Evolutionary conservation across 2,329 filamentous ascomycete species (phyloP).

Genomic region (Botryotinia calthae): DNA sequence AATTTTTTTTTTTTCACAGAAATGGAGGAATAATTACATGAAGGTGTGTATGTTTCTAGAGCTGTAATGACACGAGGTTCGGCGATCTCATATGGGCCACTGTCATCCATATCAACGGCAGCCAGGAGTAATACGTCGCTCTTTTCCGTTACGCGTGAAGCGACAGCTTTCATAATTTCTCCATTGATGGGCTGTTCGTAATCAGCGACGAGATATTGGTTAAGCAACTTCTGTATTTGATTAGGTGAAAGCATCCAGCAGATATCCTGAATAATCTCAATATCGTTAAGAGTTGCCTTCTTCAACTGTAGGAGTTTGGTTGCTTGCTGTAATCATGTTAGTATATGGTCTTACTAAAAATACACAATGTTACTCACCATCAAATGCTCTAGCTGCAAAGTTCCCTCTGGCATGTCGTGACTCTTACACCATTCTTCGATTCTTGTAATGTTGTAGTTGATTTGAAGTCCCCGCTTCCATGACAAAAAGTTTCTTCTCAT

Average conservation of each 20-base stretch:
- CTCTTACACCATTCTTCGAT: conserved; percentile 99
- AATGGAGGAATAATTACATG: conserved; percentile 62
- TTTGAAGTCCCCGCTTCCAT: conserved; percentile 98
- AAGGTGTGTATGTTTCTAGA: conserved; percentile 95
- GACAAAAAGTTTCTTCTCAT: conserved; percentile 98
- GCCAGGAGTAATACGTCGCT: conserved; percentile 91
- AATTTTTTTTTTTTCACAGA: conserved; percentile 16
- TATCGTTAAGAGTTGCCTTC: conserved; percentile 98
- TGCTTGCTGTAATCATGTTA: conserved; percentile 65
- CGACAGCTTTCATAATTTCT: conserved; percentile 99
- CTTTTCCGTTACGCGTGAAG: conserved; percentile 95
- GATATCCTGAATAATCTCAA: conserved; percentile 99
- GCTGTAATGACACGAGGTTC: conserved; percentile 95
- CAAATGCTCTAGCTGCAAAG: conserved; percentile 92
- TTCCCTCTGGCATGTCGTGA: conserved; percentile 98
- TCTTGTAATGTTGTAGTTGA: conserved; percentile 99
- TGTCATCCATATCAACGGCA: conserved; percentile 98
- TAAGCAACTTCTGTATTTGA: conserved; percentile 97
- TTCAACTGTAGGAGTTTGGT: conserved; percentile 97
- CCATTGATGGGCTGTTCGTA: conserved; percentile 99
- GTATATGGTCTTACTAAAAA: conserved; percentile 34
- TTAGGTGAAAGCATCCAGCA: conserved; percentile 99
- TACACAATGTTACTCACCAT: conserved; percentile 61
- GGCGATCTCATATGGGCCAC: conserved; percentile 96
- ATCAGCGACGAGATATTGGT: conserved; percentile 97